phyloP scores from a whole-genome alignment of 306 rosid genomes.

The Astragalus membranaceus region DNA sequence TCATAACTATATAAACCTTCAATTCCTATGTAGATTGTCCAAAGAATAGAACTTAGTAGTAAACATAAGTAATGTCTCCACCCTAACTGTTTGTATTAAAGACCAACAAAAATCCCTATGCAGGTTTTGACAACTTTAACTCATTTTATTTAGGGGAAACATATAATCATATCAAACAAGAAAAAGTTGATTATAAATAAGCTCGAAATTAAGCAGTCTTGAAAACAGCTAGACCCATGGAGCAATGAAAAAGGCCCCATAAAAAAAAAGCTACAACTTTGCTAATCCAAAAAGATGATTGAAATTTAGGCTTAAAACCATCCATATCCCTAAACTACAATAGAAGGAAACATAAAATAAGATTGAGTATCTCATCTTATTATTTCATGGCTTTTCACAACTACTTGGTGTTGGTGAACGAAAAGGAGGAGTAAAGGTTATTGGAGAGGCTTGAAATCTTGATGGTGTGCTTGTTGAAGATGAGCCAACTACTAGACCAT shows the following conservation, averaged over 20 bases:
- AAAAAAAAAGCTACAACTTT: background rate
- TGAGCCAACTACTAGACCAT: background rate
- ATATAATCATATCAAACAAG: too few relatives aligned
- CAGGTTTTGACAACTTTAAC: too few relatives aligned
- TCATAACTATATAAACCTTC: too few relatives aligned
- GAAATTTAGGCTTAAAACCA: background rate
- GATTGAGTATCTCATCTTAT: background rate
- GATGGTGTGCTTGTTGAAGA: slow-evolving; percentile 28
- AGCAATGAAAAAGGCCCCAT: background rate
- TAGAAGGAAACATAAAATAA: background rate
- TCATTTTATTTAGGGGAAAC: too few relatives aligned
- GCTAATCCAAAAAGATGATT: background rate
- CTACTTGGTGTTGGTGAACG: slow-evolving; percentile 19
- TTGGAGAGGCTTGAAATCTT: slow-evolving; percentile 29
- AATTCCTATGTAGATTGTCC: too few relatives aligned
- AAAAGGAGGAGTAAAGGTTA: slow-evolving; percentile 11
- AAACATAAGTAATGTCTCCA: too few relatives aligned
- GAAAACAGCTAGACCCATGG: background rate
- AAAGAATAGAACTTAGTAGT: too few relatives aligned
- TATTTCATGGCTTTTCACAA: background rate
- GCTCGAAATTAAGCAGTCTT: background rate
- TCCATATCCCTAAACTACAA: background rate
- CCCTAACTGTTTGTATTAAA: too few relatives aligned
- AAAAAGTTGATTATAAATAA: background rate
- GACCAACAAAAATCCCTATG: too few relatives aligned